phyloP scores from a whole-genome alignment of 192 early-diverging fungal genomes.

The Gonapodya prolifera region DNA sequence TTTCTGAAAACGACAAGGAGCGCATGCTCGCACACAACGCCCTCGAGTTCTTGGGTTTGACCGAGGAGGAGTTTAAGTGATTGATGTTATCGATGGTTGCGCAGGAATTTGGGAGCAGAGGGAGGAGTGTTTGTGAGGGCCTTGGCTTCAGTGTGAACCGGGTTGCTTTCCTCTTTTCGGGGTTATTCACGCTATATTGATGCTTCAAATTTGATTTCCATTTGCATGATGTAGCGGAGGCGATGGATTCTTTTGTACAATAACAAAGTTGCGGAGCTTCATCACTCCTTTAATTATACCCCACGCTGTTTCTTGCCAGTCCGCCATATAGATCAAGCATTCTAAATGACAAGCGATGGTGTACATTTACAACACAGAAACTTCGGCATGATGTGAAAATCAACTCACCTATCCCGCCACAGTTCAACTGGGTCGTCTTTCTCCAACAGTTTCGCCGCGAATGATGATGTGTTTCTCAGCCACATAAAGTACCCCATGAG shows the following conservation, averaged over 20 bases:
- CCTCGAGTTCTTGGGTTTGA: constrained; percentile 31
- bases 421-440: neutral
- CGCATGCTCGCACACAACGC: constrained; percentile 45
- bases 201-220: too few species aligned
- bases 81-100: neutral
- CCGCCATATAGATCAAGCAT: too few species aligned
- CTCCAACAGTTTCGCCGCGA: neutral
- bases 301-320: too few species aligned
- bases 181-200: too few species aligned
- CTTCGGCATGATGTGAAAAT: too few species aligned
- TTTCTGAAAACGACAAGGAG: constrained; percentile 45
- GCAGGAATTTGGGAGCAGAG: neutral
- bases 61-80: constrained; percentile 7
- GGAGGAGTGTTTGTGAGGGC: neutral
- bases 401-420: neutral
- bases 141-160: neutral
- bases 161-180: neutral
- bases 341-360: too few species aligned
- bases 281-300: too few species aligned
- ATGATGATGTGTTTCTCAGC: neutral
- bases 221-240: too few species aligned
- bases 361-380: too few species aligned
- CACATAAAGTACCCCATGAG: neutral
- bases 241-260: too few species aligned
- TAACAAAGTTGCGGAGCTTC: too few species aligned